Conservation (phyloP, 2,329 filamentous ascomycete species). For the Neurospora crassa region DNA sequence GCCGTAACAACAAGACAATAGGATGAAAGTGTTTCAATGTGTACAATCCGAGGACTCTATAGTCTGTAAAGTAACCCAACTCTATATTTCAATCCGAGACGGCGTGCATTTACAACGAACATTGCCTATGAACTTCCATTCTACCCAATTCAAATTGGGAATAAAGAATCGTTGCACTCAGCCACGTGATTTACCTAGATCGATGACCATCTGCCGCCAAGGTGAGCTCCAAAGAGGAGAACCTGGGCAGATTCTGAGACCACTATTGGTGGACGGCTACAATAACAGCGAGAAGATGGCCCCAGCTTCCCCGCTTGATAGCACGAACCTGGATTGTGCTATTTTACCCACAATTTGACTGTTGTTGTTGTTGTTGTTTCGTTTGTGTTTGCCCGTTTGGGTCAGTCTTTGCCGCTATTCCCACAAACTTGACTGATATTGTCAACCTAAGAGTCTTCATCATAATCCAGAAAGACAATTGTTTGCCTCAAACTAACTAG, state of each 20-base stretch:
- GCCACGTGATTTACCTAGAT: constrained; percentile 17
- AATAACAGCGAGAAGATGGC: background rate
- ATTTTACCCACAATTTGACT: background rate
- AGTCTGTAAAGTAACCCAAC: constrained; percentile 10
- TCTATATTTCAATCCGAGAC: constrained; percentile 5
- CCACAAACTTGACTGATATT: background rate
- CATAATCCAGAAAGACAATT: no score
- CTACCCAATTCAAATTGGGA: background rate
- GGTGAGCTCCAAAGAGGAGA: background rate
- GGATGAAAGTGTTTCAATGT: constrained; percentile 16
- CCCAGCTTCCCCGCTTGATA: background rate
- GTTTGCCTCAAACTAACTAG: background rate
- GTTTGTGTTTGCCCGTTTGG: background rate
- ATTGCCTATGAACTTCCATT: no score
- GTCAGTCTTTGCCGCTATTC: background rate
- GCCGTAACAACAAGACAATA: background rate
- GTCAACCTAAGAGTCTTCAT: no score
- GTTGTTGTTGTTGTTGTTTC: background rate
- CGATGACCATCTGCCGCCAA: background rate
- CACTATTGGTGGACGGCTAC: background rate
- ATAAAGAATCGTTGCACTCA: constrained; percentile 10
- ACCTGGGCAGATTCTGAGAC: background rate
- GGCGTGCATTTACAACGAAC: constrained; percentile 4
- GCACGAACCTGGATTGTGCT: background rate
- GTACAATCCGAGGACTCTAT: constrained; percentile 14